A percentile compares a stretch with the other conserved stretches of the same genome.
Conservation (phyloP, 305 asterid species). For the Solanum hybrid region DNA sequence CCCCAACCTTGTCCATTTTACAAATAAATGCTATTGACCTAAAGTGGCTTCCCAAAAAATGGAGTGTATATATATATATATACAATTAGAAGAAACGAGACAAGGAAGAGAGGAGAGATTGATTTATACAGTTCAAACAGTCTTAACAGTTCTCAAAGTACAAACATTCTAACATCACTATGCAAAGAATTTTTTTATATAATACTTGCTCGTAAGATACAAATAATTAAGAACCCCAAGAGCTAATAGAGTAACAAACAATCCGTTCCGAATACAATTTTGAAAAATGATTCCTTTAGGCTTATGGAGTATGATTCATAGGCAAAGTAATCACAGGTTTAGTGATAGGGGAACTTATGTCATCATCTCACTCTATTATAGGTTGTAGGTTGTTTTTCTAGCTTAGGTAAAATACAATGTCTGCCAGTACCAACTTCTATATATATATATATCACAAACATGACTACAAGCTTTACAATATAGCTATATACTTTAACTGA, state of each 20-base stretch:
- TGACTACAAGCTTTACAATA: not conserved
- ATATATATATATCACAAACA: not conserved
- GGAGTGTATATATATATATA: not conserved
- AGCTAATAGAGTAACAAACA: not conserved
- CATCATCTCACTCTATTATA: not conserved
- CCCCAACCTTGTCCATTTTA: not conserved
- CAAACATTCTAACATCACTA: not conserved
- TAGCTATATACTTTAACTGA: not conserved
- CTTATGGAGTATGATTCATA: not conserved
- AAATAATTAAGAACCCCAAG: not conserved
- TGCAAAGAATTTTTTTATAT: not conserved
- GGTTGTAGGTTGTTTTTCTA: not conserved
- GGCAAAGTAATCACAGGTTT: not conserved
- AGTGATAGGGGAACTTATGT: not conserved
- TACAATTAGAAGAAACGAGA: not conserved
- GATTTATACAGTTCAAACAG: not conserved
- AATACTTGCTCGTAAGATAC: not conserved
- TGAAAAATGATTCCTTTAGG: not conserved
- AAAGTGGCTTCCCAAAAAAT: not conserved
- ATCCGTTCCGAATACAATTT: not conserved
- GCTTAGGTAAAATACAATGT: not conserved
- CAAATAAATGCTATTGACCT: not conserved
- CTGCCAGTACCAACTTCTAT: not conserved
- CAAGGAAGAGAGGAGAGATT: not conserved
- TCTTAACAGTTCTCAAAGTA: not conserved